Conservation (phyloP, 2,329 filamentous ascomycete species). For the Colletotrichum orbiculare region DNA sequence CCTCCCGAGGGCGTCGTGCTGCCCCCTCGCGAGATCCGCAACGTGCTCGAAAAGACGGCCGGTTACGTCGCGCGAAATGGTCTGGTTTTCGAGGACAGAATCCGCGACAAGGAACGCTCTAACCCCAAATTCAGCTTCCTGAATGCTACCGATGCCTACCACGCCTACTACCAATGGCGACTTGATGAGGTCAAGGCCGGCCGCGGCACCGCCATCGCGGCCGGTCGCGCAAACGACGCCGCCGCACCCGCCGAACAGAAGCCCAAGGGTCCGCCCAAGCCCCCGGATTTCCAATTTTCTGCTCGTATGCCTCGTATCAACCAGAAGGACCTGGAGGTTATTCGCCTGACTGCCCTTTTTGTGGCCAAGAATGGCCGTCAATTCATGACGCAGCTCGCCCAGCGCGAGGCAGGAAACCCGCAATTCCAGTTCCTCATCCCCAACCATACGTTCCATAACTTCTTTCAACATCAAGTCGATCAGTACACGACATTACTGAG, state of each 20-base stretch:
- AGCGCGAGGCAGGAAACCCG: constrained; percentile 88
- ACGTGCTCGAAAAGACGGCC: constrained; percentile 91
- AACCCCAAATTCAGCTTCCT: constrained; percentile 96
- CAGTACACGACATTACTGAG: constrained; percentile 88
- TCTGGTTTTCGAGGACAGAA: constrained; percentile 80
- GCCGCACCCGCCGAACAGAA: constrained; percentile 65
- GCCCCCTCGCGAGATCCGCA: constrained; percentile 88
- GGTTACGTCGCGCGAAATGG: constrained; percentile 84
- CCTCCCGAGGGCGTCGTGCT: constrained; percentile 86
- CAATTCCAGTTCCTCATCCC: constrained; percentile 97
- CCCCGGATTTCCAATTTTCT: constrained; percentile 90
- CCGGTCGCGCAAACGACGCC: constrained; percentile 76
- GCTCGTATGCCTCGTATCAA: constrained; percentile 98
- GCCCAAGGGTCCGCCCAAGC: constrained; percentile 84
- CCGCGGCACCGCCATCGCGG: constrained; percentile 80
- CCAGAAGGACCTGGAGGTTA: constrained; percentile 85
- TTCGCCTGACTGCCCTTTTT: constrained; percentile 85
- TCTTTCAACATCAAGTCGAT: constrained; percentile 91
- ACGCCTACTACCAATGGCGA: constrained; percentile 91
- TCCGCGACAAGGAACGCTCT: constrained; percentile 84
- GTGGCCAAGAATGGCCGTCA: constrained; percentile 92
- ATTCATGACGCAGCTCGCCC: constrained; percentile 90
- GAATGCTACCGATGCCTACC: constrained; percentile 82
- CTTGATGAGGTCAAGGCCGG: constrained; percentile 87
- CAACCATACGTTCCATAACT: constrained; percentile 96